Conservation (phyloP, 2,329 filamentous ascomycete genomes). For the Pseudogymnoascus sp. region DNA sequence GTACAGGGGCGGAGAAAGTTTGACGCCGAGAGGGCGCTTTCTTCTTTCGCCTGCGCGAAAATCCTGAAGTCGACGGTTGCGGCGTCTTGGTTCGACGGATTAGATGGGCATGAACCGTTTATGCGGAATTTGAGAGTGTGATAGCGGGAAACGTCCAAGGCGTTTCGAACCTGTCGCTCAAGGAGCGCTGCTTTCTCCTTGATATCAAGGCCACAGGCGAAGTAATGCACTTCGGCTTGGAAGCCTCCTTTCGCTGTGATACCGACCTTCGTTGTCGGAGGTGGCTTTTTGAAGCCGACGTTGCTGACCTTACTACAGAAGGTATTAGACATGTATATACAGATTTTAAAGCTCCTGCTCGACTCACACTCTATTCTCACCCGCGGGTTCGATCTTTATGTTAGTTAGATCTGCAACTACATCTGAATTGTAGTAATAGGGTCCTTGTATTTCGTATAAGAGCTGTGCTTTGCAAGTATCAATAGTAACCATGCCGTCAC, state of each 20-base stretch:
- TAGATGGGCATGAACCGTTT: conserved; percentile 33
- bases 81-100: conserved; percentile 38
- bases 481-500: conserved; percentile 14
- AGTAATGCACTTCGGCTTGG: conserved; percentile 39
- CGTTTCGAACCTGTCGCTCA: conserved; percentile 32
- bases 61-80: conserved; percentile 43
- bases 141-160: conserved; percentile 28
- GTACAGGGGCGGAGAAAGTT: conserved; percentile 35
- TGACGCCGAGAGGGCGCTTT: conserved; percentile 25
- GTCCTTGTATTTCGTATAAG: conserved; percentile 34
- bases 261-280: conserved; percentile 34
- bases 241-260: conserved; percentile 38
- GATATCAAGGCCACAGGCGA: conserved; percentile 38
- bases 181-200: conserved; percentile 37
- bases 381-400: conserved; percentile 38
- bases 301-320: conserved; percentile 29
- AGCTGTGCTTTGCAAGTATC: conserved; percentile 29
- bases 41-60: conserved; percentile 39
- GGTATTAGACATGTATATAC: conserved; percentile 13
- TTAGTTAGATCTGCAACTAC: conserved; percentile 28
- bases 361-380: conserved; percentile 23
- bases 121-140: conserved; percentile 29
- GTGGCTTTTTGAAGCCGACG: conserved; percentile 18
- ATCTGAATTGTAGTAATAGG: conserved; percentile 30
- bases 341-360: conserved; percentile 22